These are phyloP conservation scores for Sungouiella thailandica DNA, from an alignment of 805 yeast genomes.

Conservation along the genomic window DNA sequence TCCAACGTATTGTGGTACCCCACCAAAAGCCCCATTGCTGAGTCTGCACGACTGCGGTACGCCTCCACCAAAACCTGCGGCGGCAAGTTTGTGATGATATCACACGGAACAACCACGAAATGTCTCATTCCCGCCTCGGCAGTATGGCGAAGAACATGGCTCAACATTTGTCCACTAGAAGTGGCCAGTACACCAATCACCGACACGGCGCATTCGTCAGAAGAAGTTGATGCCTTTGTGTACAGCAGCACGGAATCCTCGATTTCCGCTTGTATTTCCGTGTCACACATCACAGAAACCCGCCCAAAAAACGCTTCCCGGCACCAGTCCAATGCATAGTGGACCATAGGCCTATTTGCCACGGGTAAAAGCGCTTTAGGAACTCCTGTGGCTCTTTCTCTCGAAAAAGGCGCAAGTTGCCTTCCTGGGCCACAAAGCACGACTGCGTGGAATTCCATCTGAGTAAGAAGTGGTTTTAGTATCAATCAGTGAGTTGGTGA, in stretches of 20 bases:
- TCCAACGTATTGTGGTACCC: conserved; percentile 72
- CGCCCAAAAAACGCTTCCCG: conserved; percentile 73
- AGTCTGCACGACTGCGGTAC: conserved; percentile 64
- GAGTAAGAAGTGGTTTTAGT: too few relatives aligned
- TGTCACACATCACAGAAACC: conserved; percentile 58
- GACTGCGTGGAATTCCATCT: conserved; percentile 90
- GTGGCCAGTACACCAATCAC: conserved; percentile 17
- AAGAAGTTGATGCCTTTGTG: too few relatives aligned
- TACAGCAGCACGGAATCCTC: conserved; percentile 46
- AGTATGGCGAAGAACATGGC: conserved; percentile 40
- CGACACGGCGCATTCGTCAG: conserved; percentile 19
- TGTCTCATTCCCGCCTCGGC: conserved; percentile 28
- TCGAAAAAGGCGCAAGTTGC: conserved; percentile 66
- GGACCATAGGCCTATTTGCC: conserved; percentile 85
- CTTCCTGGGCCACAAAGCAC: conserved; percentile 85
- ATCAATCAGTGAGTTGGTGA: too few relatives aligned
- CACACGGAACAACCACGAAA: conserved; percentile 89
- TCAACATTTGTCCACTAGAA: conserved; percentile 59
- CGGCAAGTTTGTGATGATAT: conserved; percentile 86
- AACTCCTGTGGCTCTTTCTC: conserved; percentile 54
- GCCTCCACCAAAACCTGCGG: conserved; percentile 85
- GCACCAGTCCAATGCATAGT: conserved; percentile 90
- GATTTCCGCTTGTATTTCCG: conserved; percentile 44
- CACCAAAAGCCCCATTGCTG: conserved; percentile 70
- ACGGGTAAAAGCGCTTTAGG: conserved; percentile 87